Base-by-base conservation (phyloP, 2,329 filamentous ascomycete species). In the Fusarium palustre region DNA sequence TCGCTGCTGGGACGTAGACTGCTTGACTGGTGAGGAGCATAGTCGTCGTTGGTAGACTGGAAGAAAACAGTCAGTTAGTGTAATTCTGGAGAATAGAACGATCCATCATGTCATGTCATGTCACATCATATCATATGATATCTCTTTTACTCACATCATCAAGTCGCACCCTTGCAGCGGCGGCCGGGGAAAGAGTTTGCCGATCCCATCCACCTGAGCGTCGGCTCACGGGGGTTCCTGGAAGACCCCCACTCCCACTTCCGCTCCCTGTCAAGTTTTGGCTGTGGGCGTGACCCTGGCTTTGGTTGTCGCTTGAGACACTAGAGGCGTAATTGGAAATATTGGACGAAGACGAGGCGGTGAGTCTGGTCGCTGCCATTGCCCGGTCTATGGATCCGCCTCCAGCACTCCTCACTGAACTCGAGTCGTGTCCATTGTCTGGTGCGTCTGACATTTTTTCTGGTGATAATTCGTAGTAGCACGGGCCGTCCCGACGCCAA, bases 161-260 rank as follows among this genome's bases (percentile, higher is more conserved):
- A 34, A 30, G 34, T 28, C 65, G 50, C n/a, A 39, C 61, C 68
- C 68, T 56, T 48, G 68, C 65, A 10, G 58, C 46, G 15, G 64
- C 69, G 12, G 70, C 70, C 45, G 70, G 58, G 57, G 59, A 71
- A 24, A 72, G 65, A 22, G 65, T 67, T 38, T 73, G 70, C 66
- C 47, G 70, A 42, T 73, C 62, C 70, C 70, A 73, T 68, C 59
- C 70, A 7, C 70, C 70, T 47, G 70, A 73, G 52, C 59, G 66
- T 57, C 66, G 47, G 62, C 59, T 71, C 33, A 59, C 33, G 33
- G 70, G 70, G 22, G 70, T 73, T 55, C 70, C 70, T 52, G 70
- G 70, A 30, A 66, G 36, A 12, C 65, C 70, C 64, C 58, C 65
- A 30, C 64, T 67, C 2, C 33, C 38, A 18, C 64, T 67, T 13